Conservation (phyloP, 345 rosid species). For the Eucalyptus cloeziana region DNA sequence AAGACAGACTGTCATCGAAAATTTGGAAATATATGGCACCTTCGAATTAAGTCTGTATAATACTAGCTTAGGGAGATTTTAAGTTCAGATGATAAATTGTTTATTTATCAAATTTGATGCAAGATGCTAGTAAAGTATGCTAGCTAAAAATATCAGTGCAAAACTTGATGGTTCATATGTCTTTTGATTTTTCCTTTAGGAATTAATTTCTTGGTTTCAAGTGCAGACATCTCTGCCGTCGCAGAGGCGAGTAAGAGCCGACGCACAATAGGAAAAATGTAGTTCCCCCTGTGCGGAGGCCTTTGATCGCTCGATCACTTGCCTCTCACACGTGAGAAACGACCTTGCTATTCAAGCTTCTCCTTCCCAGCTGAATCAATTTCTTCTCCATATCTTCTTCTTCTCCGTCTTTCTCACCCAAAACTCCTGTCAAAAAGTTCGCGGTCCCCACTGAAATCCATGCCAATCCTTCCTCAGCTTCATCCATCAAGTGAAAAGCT, state of each 20-base stretch:
- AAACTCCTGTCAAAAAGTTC: neutral
- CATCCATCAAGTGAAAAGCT: conserved; percentile 12
- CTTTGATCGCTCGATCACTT: conserved; percentile 59
- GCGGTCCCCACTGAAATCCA: neutral
- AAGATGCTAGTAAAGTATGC: neutral
- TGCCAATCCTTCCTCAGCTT: neutral
- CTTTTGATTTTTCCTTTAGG: neutral
- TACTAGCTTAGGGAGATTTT: neutral
- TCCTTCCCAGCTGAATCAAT: conserved; percentile 37
- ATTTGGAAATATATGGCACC: neutral
- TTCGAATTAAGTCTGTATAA: neutral
- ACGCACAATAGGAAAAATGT: conserved; percentile 13
- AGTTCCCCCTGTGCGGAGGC: conserved; percentile 62
- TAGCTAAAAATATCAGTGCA: neutral
- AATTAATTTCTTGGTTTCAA: neutral
- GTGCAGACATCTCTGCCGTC: neutral
- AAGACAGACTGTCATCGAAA: neutral
- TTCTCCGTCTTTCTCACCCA: neutral
- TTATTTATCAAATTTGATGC: neutral
- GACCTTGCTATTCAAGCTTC: conserved; percentile 78
- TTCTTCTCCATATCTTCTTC: neutral
- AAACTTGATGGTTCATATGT: neutral
- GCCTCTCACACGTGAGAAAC: conserved; percentile 72
- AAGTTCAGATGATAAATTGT: neutral
- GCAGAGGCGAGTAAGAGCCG: neutral